Evolutionary conservation across 2,329 filamentous ascomycete genomes (phyloP).

Genomic region (Diaporthe vexans): DNA sequence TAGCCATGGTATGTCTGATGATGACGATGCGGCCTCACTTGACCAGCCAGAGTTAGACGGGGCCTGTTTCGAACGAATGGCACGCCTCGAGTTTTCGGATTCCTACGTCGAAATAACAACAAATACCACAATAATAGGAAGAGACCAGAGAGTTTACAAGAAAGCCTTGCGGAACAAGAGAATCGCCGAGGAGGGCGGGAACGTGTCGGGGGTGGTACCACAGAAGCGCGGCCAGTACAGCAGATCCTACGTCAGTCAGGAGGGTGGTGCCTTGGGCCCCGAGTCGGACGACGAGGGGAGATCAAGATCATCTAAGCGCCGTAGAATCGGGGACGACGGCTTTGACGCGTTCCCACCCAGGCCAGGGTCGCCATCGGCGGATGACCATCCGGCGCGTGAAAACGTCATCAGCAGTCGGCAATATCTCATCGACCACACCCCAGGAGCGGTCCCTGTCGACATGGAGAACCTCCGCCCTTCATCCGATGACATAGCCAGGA

Average conservation of each 20-base stretch:
- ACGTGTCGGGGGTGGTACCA: constrained; percentile 60
- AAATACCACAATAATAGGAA: constrained; percentile 39
- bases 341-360: constrained; percentile 35
- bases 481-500: constrained; percentile 73
- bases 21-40: constrained; percentile 19
- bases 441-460: constrained; percentile 71
- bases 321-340: constrained; percentile 58
- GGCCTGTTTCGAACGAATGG: constrained; percentile 7
- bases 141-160: constrained; percentile 46
- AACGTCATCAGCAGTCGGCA: constrained; percentile 70
- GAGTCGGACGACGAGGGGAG: constrained; percentile 70
- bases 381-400: constrained; percentile 44
- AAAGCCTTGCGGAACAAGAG: constrained; percentile 68
- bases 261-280: constrained; percentile 77
- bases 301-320: constrained; percentile 61
- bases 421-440: constrained; percentile 72
- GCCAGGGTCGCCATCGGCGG: constrained; percentile 37
- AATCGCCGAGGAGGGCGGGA: constrained; percentile 54
- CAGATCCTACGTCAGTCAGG: constrained; percentile 77
- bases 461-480: constrained; percentile 72
- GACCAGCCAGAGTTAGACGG: constrained; percentile 25
- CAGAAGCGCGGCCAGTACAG: constrained; percentile 66
- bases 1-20: neutral
- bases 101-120: constrained; percentile 39
- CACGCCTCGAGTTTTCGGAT: constrained; percentile 39